Conservation (phyloP, 805 yeast genomes). For the Candida multigemmis region DNA sequence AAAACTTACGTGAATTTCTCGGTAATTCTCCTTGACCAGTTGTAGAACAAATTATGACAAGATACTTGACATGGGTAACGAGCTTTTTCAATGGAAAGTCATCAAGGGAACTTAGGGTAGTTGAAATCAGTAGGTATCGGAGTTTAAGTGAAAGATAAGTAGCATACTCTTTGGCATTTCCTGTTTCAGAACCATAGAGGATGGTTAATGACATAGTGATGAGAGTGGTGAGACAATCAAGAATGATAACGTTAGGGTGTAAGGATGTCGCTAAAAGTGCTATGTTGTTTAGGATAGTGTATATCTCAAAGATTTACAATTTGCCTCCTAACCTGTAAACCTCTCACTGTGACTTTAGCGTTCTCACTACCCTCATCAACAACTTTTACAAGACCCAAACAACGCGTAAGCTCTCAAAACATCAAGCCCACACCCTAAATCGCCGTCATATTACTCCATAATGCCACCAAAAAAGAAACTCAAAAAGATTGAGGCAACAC, state of each 20-base stretch:
- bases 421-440: background rate
- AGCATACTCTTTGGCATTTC: slow-evolving; percentile 84
- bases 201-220: too few relatives aligned
- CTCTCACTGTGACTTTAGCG: too few relatives aligned
- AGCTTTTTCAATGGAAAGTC: slow-evolving; percentile 50
- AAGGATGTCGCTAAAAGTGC: too few relatives aligned
- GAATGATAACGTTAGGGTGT: too few relatives aligned
- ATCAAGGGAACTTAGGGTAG: slow-evolving; percentile 46
- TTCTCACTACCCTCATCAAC: too few relatives aligned
- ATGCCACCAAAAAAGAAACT: slow-evolving; percentile 18
- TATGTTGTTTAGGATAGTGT: too few relatives aligned
- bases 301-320: too few relatives aligned
- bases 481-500: slow-evolving; percentile 8
- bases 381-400: too few relatives aligned
- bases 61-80: slow-evolving; percentile 33
- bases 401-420: too few relatives aligned
- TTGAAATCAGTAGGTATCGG: slow-evolving; percentile 42
- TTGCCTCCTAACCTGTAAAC: too few relatives aligned
- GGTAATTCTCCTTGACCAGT: slow-evolving; percentile 96
- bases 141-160: slow-evolving; percentile 47
- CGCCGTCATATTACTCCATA: background rate
- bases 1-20: slow-evolving; percentile 59
- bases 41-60: slow-evolving; percentile 69
- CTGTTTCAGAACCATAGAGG: slow-evolving; percentile 88
- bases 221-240: too few relatives aligned